Evolutionary conservation across 1,284 basidiomycete genomes (phyloP).

Genomic region (Malassezia brasiliensis): DNA sequence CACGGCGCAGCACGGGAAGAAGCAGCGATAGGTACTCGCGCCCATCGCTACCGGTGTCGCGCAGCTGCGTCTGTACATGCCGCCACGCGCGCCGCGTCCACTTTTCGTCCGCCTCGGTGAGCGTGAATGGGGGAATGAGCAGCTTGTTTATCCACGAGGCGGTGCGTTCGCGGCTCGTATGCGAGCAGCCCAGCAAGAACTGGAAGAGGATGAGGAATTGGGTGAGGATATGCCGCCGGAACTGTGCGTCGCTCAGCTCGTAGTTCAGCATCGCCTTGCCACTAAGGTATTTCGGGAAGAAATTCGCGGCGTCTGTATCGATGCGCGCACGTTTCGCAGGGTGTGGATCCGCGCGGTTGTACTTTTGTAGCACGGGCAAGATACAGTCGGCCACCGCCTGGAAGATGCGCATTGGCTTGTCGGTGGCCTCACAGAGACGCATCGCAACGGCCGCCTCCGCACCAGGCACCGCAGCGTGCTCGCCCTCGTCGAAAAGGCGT

Average conservation of each 20-base stretch:
- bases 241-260: constrained; percentile 74
- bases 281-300: constrained; percentile 83
- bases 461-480: not conserved
- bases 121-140: constrained; percentile 23
- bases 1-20: constrained; percentile 28
- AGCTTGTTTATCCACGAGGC: constrained; percentile 48
- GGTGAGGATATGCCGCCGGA: constrained; percentile 80
- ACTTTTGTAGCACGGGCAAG: constrained; percentile 3
- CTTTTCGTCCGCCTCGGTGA: constrained; percentile 30
- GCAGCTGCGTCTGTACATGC: constrained; percentile 28
- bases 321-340: not conserved
- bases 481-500: constrained; percentile 17
- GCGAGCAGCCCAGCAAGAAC: constrained; percentile 68
- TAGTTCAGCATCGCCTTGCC: constrained; percentile 73
- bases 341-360: not conserved
- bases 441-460: not conserved
- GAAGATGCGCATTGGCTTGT: constrained; percentile 9
- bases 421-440: not conserved
- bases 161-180: constrained; percentile 59
- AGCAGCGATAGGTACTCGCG: constrained; percentile 29
- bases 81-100: constrained; percentile 40
- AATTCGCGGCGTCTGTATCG: constrained; percentile 52
- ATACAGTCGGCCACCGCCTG: constrained; percentile 3
- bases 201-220: constrained; percentile 72
- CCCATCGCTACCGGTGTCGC: constrained; percentile 33